A percentile compares a stretch with the other conserved stretches of the same genome.
phyloP scores from a whole-genome alignment of 768 basidiomycete genomes.

The Lactarius evosmus region DNA sequence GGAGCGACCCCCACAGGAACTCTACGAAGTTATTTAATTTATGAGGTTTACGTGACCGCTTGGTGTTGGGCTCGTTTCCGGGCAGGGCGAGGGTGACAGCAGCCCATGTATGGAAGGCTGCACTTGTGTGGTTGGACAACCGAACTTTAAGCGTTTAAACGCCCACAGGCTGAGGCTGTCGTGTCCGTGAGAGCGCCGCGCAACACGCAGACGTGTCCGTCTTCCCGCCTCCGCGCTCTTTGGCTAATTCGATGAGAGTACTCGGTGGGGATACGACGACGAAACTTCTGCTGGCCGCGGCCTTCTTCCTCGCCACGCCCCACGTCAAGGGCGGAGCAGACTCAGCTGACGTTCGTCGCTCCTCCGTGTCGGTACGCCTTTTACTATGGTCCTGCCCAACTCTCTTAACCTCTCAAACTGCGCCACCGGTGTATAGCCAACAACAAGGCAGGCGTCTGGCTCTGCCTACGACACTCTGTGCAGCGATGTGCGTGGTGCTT shows the following conservation, averaged over 20 bases:
- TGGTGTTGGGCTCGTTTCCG: too few relatives aligned
- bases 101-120: too few relatives aligned
- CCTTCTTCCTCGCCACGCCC: not conserved
- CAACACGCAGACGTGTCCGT: not conserved
- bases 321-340: not conserved
- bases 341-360: not conserved
- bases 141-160: not conserved
- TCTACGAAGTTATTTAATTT: not conserved
- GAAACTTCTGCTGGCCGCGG: not conserved
- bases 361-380: not conserved
- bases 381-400: not conserved
- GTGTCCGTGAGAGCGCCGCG: not conserved
- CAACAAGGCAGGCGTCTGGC: slow-evolving; percentile 3
- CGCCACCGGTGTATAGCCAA: too few relatives aligned
- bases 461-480: slow-evolving; percentile 13
- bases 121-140: too few relatives aligned
- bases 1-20: not conserved
- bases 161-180: too few relatives aligned
- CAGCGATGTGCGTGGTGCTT: not conserved
- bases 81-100: too few relatives aligned
- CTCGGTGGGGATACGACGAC: not conserved
- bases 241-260: not conserved
- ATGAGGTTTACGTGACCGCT: not conserved
- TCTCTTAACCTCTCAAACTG: too few relatives aligned
- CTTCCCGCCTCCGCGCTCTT: not conserved